Evolutionary conservation across 192 early-diverging fungal genomes (phyloP).

Genomic region (Dissophora globulifera): DNA sequence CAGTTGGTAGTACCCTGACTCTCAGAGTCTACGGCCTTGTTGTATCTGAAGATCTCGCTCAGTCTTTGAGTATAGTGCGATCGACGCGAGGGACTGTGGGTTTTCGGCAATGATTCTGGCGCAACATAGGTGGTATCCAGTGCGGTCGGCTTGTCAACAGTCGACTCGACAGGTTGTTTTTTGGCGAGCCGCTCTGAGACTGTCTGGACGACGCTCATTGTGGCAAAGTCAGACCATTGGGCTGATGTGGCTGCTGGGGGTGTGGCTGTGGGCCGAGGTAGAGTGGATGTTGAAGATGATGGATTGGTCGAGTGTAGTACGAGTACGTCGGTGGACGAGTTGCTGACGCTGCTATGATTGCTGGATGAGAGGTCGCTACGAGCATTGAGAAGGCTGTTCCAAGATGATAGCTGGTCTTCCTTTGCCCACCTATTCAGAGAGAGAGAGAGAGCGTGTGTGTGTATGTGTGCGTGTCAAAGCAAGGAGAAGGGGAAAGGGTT

Average conservation of each 20-base stretch:
- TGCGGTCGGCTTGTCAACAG: not conserved
- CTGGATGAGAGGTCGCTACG: too few species aligned
- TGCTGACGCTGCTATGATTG: not conserved
- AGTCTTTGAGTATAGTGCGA: not conserved
- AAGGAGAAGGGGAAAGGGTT: too few species aligned
- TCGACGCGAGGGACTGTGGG: not conserved
- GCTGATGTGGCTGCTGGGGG: not conserved
- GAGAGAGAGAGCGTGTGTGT: too few species aligned
- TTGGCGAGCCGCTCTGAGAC: conserved; percentile 6
- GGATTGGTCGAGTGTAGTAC: not conserved
- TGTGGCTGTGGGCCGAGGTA: conserved; percentile 3
- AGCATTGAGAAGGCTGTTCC: too few species aligned
- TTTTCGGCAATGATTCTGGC: not conserved
- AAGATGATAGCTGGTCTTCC: too few species aligned
- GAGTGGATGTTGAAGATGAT: not conserved
- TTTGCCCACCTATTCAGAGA: too few species aligned
- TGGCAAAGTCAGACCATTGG: conserved; percentile 35
- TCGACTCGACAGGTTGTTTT: not conserved
- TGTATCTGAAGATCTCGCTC: conserved; percentile 4
- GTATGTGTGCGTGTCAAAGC: too few species aligned
- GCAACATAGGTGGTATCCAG: not conserved
- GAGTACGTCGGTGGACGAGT: not conserved
- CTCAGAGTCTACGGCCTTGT: not conserved
- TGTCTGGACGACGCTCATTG: conserved; percentile 15
- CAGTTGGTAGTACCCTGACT: not conserved